phyloP scores from a whole-genome alignment of 257 asterid species.

The Gynochthodes officinalis region DNA sequence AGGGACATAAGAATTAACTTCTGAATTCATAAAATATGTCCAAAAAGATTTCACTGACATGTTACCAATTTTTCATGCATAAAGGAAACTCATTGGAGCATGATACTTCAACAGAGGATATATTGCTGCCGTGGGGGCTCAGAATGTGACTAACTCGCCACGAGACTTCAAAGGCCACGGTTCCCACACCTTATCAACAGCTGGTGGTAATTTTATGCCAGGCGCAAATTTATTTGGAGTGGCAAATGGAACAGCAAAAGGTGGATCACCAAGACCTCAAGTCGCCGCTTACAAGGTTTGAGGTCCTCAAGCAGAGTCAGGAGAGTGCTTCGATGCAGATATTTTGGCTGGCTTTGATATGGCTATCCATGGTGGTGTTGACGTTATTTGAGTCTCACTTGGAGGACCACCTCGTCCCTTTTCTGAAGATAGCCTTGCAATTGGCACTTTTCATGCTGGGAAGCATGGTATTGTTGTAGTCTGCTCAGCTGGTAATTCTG shows the following conservation, averaged over 20 bases:
- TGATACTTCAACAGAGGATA: conserved; percentile 81
- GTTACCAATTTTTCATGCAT: background rate
- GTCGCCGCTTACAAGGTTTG: conserved; percentile 95
- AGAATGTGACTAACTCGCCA: conserved; percentile 53
- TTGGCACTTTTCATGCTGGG: conserved; percentile 85
- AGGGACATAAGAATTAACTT: background rate
- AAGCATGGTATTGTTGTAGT: conserved; percentile 64
- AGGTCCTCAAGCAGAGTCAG: conserved; percentile 57
- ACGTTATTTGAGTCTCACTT: conserved; percentile 79
- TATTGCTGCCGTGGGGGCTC: conserved; percentile 50
- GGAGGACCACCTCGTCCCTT: conserved; percentile 62
- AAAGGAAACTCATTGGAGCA: conserved; percentile 89
- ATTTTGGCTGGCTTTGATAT: conserved; percentile 74
- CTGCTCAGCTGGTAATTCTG: conserved; percentile 90
- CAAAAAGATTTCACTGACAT: background rate
- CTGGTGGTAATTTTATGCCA: conserved; percentile 66
- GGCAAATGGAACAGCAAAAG: conserved; percentile 85
- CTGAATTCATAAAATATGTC: background rate
- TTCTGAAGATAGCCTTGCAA: conserved; percentile 63
- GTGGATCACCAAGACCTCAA: conserved; percentile 86
- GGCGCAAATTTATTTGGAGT: conserved; percentile 65
- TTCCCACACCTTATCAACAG: conserved; percentile 84
- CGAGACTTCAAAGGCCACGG: conserved; percentile 82
- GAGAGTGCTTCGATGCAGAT: conserved; percentile 81
- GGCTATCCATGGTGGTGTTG: conserved; percentile 88